Percentiles rank a stretch among this genome's conserved stretches.
phyloP scores from a whole-genome alignment of 139 green algal genomes.

The Asterochloris sp. region DNA sequence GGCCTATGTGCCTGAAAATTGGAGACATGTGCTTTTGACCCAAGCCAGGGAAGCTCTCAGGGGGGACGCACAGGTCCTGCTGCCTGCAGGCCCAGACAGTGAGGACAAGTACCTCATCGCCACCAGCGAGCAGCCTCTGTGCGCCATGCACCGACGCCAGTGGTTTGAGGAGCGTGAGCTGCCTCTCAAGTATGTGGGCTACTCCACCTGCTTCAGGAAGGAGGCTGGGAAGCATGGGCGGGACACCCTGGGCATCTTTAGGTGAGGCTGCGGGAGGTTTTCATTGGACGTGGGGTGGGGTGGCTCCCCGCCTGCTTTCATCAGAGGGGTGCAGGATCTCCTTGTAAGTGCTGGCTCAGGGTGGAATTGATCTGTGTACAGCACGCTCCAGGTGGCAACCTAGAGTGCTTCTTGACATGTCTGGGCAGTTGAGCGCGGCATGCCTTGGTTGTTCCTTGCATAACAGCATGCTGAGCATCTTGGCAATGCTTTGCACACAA shows the following conservation, averaged over 20 bases:
- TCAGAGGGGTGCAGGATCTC: neutral
- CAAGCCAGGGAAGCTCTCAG: too few species aligned
- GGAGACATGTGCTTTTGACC: too few species aligned
- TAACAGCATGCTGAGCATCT: too few species aligned
- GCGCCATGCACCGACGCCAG: conserved; percentile 83
- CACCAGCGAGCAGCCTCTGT: conserved; percentile 97
- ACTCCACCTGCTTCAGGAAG: conserved; percentile 99
- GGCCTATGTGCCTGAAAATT: too few species aligned
- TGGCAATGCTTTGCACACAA: neutral
- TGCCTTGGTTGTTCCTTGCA: too few species aligned
- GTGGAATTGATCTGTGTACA: too few species aligned
- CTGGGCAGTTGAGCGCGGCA: too few species aligned
- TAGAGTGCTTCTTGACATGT: too few species aligned
- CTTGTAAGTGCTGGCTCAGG: too few species aligned
- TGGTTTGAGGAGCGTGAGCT: conserved; percentile 90
- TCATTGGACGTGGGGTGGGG: too few species aligned
- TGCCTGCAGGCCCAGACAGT: conserved; percentile 58
- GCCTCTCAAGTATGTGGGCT: conserved; percentile 85
- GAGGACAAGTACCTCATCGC: conserved; percentile 99
- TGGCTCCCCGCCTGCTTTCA: neutral
- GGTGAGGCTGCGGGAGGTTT: conserved; percentile 7
- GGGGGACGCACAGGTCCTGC: too few species aligned
- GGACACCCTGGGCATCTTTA: conserved; percentile 85
- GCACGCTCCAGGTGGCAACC: too few species aligned
- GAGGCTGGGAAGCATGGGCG: conserved; percentile 94